Conservation (phyloP, 2,329 filamentous ascomycete species). For the Tolypocladium ophioglossoides region DNA sequence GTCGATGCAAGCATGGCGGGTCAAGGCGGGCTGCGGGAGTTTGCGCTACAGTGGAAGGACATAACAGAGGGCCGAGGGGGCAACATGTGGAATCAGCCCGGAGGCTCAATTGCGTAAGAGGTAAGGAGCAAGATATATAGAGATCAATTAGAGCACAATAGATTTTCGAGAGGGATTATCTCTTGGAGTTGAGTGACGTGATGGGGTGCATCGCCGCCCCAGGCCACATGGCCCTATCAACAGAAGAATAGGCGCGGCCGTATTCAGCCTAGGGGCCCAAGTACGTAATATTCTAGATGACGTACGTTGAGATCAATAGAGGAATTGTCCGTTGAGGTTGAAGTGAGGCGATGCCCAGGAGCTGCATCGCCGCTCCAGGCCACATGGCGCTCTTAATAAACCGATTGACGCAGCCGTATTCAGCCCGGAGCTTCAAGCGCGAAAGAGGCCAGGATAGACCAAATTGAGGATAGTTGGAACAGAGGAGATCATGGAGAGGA, state of each 20-base stretch:
- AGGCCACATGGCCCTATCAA: neutral
- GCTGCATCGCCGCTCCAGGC: too few relatives aligned
- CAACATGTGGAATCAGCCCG: slow-evolving; percentile 27
- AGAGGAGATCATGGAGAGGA: neutral
- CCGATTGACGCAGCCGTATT: neutral
- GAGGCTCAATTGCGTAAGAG: slow-evolving; percentile 2
- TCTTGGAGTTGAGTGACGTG: neutral
- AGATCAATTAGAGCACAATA: neutral
- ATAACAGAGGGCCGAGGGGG: slow-evolving; percentile 32
- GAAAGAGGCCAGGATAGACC: neutral
- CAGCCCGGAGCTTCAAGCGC: neutral
- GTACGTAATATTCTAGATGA: neutral
- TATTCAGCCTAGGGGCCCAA: neutral
- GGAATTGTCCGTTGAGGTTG: neutral
- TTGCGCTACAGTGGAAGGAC: slow-evolving; percentile 65
- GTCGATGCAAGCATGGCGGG: slow-evolving; percentile 61
- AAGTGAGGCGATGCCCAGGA: too few relatives aligned
- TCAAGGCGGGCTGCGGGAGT: slow-evolving; percentile 70
- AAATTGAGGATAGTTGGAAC: neutral
- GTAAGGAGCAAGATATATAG: neutral
- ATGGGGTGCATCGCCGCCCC: neutral
- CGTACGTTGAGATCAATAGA: neutral
- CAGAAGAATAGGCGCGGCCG: neutral
- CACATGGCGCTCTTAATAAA: neutral
- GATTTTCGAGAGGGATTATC: neutral